Evolutionary conservation across 2,329 filamentous ascomycete species (phyloP).

Genomic region (Monascus ruber): DNA sequence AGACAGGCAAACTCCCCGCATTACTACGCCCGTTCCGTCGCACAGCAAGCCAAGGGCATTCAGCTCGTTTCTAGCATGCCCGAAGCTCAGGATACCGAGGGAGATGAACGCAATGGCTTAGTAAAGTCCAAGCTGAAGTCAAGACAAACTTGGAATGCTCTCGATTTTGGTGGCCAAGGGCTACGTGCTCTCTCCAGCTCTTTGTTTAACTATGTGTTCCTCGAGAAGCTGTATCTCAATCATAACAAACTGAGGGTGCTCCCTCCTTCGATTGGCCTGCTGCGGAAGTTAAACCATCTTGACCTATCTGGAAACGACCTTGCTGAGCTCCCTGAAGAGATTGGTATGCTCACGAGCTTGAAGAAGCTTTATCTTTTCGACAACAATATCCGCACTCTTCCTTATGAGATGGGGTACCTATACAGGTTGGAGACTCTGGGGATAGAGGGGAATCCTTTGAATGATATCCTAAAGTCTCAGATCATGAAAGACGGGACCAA

Average conservation of each 20-base stretch:
- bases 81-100: slow-evolving; percentile 36
- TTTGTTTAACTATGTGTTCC: slow-evolving; percentile 78
- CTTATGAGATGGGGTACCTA: slow-evolving; percentile 77
- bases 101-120: slow-evolving; percentile 54
- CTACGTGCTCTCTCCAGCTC: slow-evolving; percentile 67
- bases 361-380: slow-evolving; percentile 80
- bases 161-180: slow-evolving; percentile 95
- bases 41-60: slow-evolving; percentile 36
- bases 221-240: slow-evolving; percentile 85
- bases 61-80: slow-evolving; percentile 37
- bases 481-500: slow-evolving; percentile 82
- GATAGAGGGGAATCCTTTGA: slow-evolving; percentile 81
- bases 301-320: slow-evolving; percentile 86
- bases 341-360: slow-evolving; percentile 93
- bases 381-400: slow-evolving; percentile 73
- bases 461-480: slow-evolving; percentile 63
- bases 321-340: slow-evolving; percentile 68
- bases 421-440: slow-evolving; percentile 82
- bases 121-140: slow-evolving; percentile 44
- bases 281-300: slow-evolving; percentile 70
- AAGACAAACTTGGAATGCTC: slow-evolving; percentile 77
- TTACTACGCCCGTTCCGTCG: slow-evolving; percentile 51
- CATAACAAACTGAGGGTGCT: slow-evolving; percentile 78
- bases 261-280: slow-evolving; percentile 68
- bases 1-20: slow-evolving; percentile 56